Base-by-base conservation (phyloP, 2,329 filamentous ascomycete species). In the Immersiporthe knoxdaviesiana region DNA sequence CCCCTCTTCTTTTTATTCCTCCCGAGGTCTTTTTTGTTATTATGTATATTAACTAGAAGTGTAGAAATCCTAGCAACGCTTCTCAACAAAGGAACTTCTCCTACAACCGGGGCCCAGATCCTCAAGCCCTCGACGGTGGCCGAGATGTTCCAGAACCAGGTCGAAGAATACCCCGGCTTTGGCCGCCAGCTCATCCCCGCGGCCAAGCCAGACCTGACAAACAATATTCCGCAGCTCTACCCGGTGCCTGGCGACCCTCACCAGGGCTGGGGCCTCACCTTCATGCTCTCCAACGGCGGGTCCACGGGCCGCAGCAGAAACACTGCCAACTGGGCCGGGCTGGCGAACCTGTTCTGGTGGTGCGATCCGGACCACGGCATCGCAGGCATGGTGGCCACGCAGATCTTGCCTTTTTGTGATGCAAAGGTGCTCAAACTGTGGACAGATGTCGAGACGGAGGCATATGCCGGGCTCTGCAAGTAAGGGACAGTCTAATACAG, bases 121-220 rank as follows among this genome's bases (percentile, higher is more conserved):
- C 79, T 91, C 24, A 79, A 81, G 44, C 78, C 82, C 24, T 80
- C 83, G 44, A 89, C 87, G 0, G 84, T 91, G 1, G 81, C 87
- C 32, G 75, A 83, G 59, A 88, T 91, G 85, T 90, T 87, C 78
- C 79, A 80, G 71, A 90, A 91, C 74, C 88, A 88, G 73, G 85
- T 89, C 65, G 83, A 84, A 0, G 68, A 83, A 0, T 81, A 84
- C 66, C 85, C 86, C 0, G 75, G 87, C 68, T 84, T 84, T 68
- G 80, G 80, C 2, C 79, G 83, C 1, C 77, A 79, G 72, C 71
- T 72, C n/a, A 79, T 85, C 2, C 73, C 81, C 0, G 79, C 79
- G 1, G 78, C 82, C 2, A 85, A 84, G 70, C 80, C 81, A 0
- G 76, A 81, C n/a, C 76, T 85, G 35, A 81, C 82, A 10, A 84